Conservation (phyloP, 2,329 filamentous ascomycete species). For the Chaetomium strumarium region DNA sequence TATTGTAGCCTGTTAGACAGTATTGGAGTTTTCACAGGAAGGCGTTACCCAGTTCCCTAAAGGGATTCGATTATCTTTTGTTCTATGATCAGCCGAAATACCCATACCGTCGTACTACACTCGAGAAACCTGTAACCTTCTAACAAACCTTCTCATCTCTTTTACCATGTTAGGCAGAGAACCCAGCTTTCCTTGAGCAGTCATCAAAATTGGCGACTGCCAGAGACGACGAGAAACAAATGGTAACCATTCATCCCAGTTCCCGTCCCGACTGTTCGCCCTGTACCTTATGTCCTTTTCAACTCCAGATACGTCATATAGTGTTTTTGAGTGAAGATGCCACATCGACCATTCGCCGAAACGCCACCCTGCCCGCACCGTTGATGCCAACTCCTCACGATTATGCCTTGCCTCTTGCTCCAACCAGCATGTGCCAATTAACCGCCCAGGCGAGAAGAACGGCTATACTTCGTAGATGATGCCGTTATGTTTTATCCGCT, state of each 20-base stretch:
- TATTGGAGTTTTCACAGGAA: not conserved
- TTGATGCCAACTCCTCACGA: no score
- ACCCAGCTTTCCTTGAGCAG: not conserved
- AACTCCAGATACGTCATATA: not conserved
- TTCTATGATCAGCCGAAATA: no score
- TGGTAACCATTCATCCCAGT: not conserved
- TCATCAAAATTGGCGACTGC: no score
- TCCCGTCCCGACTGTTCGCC: not conserved
- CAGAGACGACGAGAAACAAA: not conserved
- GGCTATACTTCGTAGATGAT: not conserved
- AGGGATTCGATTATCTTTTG: no score
- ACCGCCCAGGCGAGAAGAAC: no score
- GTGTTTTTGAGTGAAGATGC: constrained; percentile 4
- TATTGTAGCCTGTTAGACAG: not conserved
- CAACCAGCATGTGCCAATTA: no score
- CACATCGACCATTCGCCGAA: not conserved
- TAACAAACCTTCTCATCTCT: not conserved
- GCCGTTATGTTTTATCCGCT: not conserved
- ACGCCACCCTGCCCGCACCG: not conserved
- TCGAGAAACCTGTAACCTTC: not conserved
- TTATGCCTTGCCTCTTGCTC: no score
- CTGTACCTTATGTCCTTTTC: not conserved
- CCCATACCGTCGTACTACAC: no score
- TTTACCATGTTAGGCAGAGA: not conserved
- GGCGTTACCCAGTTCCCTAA: no score